Base-by-base conservation (phyloP, 2,329 filamentous ascomycete genomes). In the Phaeosphaeria sp. region DNA sequence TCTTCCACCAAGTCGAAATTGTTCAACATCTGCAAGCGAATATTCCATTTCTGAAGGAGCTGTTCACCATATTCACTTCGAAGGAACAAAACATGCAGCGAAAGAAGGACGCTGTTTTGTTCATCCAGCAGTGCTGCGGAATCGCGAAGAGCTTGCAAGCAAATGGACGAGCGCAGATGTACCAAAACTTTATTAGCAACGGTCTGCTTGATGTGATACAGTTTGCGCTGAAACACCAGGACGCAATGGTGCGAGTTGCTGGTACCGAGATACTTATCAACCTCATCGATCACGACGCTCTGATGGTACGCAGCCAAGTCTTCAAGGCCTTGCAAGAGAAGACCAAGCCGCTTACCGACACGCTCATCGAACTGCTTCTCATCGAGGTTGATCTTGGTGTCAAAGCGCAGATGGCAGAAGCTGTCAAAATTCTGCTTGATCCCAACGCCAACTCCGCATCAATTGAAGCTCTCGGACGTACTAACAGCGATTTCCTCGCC, bases 1-100 rank as follows among this genome's bases (percentile, higher is more conserved):
- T 97, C 81, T 99, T 96, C 84, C 95, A 98, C 80, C 95, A 99
- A 80, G 93, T 98, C 68, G 95, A 98, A 73, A 97, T 99, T 73
- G 90, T 99, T 49, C 91, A 94, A 72, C 92, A 98, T 78, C 84
- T 99, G n/a, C 93, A 97, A 77, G 84, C 84, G 24, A 97, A 97
- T 69, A 82, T 82, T 0, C 79, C 80, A 1, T 97, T 97, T 71
- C 81, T 98, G 25, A 89, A 88, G 65, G 92, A 97, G 61, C 84
- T 98, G 3, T 99, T 98, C 75, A 85, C 86, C 53, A 92, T 98
- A 61, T 97, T 98, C 72, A 86, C 84, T 20, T 81, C 87, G 0
- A 82, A 87, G 22, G 86, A 88, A 58, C 75, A 78, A 51, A 87
- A 91, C 49, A 81, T 86, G 51, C 87, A 87, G 71, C 88, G 91